Percentiles rank a stretch among this genome's conserved stretches.
Evolutionary conservation across 495 filamentous ascomycete species (phyloP).

Genomic region (Podospora australis): DNA sequence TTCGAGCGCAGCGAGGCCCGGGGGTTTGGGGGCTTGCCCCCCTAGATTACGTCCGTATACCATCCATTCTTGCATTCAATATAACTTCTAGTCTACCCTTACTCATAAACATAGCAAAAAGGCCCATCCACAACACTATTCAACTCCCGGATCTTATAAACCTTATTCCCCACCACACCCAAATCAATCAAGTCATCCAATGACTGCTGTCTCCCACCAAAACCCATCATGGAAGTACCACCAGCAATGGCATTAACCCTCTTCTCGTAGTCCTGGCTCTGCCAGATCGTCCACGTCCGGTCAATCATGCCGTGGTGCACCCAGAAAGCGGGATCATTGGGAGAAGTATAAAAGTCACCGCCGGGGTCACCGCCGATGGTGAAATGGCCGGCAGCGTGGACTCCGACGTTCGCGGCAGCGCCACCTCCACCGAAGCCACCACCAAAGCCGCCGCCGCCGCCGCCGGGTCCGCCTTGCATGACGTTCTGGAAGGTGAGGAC

Average conservation of each 20-base stretch:
- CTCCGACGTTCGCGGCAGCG: constrained; percentile 19
- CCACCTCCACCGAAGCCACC: constrained; percentile 14
- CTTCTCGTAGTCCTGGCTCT: constrained; percentile 36
- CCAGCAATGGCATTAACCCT: constrained; percentile 31
- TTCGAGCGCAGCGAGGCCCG: too few species aligned
- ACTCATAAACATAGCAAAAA: constrained; percentile 47
- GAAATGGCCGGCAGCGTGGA: constrained; percentile 38
- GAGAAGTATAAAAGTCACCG: constrained; percentile 47
- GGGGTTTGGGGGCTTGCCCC: too few species aligned
- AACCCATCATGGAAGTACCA: constrained; percentile 32
- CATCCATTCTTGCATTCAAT: too few species aligned
- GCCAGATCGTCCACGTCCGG: constrained; percentile 64
- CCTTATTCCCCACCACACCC: constrained; percentile 31
- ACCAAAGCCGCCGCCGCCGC: background rate
- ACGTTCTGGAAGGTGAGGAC: constrained; percentile 41
- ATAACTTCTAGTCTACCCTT: too few species aligned
- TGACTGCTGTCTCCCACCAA: constrained; percentile 26
- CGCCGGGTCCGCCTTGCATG: constrained; percentile 28
- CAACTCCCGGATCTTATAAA: constrained; percentile 38
- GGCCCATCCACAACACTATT: constrained; percentile 42
- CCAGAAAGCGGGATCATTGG: constrained; percentile 65
- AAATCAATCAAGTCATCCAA: constrained; percentile 40
- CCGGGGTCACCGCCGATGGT: constrained; percentile 37
- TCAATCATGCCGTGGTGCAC: constrained; percentile 65
- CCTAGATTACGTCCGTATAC: too few species aligned